Base-by-base conservation (phyloP, 2,329 filamentous ascomycete genomes). In the Rhytidhysteron rufulum region DNA sequence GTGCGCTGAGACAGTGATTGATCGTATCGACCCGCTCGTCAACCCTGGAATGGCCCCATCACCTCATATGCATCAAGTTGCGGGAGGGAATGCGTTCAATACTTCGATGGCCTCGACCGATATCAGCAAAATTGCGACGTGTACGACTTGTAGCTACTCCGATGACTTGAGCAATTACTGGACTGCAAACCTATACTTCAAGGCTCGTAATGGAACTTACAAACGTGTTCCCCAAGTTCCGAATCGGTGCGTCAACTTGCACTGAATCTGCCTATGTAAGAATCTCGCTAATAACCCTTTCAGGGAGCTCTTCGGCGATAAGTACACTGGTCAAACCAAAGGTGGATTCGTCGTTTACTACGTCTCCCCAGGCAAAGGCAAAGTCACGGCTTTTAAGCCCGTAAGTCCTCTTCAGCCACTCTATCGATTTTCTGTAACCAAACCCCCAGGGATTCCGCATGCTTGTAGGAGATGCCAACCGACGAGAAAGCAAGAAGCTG, bases 261-360 rank as follows among this genome's bases (percentile, higher is more conserved):
- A 7, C 31, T 15, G 17, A 15, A 32, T 9, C 17, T 16, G 31
- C 13, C 24, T 27, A 11, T 11, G 13, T 16, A 18, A 27, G 24
- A 27, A 27, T 27, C 8, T 25, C 0, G 2, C 29, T 25, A 40
- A 2, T 36, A 9, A 10, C 21, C 11, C 4, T 19, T 9, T 39
- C 63, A 65, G 39, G 53, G 70, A 52, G 63, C 58, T 60, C 6
- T 62, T 62, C 48, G 49, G 51, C 21, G 58, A 62, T 37, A 58
- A 52, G 32, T 62, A 57, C 44, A 62, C 58, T 1, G 49, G 48
- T 1, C 48, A 54, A 24, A 62, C 58, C 3, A 52, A 58, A 3
- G 70, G 70, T 1, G 68, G 69, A 5, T 65, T 71, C 42, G 68
- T 67, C 1, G 69, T 74, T 7, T 74, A 74, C 61, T 73, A 74